These are phyloP conservation scores for Stereocaulon alpinum DNA, from an alignment of 495 filamentous ascomycete species.

Conservation along the genomic window DNA sequence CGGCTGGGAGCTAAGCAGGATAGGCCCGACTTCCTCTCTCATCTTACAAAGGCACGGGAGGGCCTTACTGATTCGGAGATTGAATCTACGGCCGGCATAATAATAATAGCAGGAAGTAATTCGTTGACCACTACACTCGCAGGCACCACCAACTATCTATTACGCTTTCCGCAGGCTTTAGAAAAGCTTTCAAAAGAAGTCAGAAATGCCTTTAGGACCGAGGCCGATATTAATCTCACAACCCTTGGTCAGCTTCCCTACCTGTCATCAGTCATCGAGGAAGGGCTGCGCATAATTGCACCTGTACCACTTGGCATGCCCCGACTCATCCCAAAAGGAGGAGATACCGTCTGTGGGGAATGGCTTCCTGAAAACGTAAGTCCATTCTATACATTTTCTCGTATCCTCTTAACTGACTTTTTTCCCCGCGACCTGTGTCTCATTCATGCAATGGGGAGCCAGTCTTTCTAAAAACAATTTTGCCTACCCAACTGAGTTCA, in stretches of 20 bases:
- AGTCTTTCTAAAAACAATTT: neutral
- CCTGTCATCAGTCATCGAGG: slow-evolving; percentile 43
- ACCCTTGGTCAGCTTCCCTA: slow-evolving; percentile 27
- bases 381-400: too few relatives aligned
- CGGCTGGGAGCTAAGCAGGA: neutral
- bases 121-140: neutral
- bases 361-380: neutral
- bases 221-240: neutral
- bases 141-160: neutral
- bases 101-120: neutral
- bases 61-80: neutral
- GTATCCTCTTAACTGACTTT: too few relatives aligned
- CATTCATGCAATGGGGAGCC: neutral
- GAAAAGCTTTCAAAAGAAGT: neutral
- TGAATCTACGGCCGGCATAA: neutral
- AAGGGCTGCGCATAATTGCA: slow-evolving; percentile 46
- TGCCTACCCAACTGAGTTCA: neutral
- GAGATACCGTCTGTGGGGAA: neutral
- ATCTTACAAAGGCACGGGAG: neutral
- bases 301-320: slow-evolving; percentile 39
- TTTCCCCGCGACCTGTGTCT: neutral
- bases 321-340: slow-evolving; percentile 30
- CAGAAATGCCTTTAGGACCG: neutral
- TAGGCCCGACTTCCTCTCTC: neutral
- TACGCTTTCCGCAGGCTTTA: neutral